Conservation (phyloP, 768 basidiomycete genomes). For the Tylopilus sp. region DNA sequence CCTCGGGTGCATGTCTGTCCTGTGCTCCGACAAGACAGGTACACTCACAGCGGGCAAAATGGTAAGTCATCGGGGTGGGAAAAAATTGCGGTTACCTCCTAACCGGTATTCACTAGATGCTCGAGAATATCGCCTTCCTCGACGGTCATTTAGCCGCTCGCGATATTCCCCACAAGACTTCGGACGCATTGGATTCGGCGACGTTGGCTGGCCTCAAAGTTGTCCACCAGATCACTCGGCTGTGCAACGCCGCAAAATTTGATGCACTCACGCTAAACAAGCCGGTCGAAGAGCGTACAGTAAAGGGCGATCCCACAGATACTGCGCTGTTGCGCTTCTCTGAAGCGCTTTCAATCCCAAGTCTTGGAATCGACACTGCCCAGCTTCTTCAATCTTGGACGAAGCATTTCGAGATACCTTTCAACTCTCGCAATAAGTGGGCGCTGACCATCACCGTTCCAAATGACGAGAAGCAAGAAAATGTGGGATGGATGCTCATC, state of each 20-base stretch:
- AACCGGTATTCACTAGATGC: constrained; percentile 26
- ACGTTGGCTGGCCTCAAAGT: constrained; percentile 16
- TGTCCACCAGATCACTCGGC: constrained; percentile 39
- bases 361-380: constrained; percentile 16
- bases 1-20: not conserved
- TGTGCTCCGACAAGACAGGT: not conserved
- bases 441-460: constrained; percentile 41
- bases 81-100: not conserved
- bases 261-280: constrained; percentile 27
- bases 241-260: constrained; percentile 58
- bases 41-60: constrained; percentile 43
- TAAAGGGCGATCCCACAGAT: constrained; percentile 50
- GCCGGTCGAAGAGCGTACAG: constrained; percentile 31
- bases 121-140: constrained; percentile 39
- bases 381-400: constrained; percentile 20
- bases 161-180: constrained; percentile 10
- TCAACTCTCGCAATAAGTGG: constrained; percentile 55
- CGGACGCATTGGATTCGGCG: constrained; percentile 7
- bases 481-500: constrained; percentile 37
- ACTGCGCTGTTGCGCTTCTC: constrained; percentile 50
- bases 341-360: constrained; percentile 27
- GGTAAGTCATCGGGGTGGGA: constrained; percentile 23
- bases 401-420: constrained; percentile 36
- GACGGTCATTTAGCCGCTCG: constrained; percentile 20
- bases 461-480: constrained; percentile 4